These are phyloP conservation scores for Leccinum imitatum DNA, from an alignment of 768 basidiomycete species.

Conservation along the genomic window DNA sequence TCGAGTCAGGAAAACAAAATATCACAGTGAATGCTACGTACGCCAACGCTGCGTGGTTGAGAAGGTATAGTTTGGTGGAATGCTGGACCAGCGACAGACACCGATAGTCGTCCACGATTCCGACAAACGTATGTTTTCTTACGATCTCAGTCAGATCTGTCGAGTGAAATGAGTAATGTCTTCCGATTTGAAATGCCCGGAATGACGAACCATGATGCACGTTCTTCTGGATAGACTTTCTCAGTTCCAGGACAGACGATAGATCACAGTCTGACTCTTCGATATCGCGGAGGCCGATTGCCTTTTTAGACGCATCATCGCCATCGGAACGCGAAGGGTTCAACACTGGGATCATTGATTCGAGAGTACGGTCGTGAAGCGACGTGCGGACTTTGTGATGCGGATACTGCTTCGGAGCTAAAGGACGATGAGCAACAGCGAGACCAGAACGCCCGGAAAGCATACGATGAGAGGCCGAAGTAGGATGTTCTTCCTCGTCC, in stretches of 20 bases:
- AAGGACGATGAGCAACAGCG: constrained; percentile 6
- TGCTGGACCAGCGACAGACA: constrained; percentile 85
- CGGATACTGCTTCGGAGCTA: constrained; percentile 49
- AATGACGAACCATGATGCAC: constrained; percentile 65
- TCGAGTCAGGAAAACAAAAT: neutral
- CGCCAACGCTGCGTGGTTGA: constrained; percentile 85
- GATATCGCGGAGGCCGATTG: constrained; percentile 49
- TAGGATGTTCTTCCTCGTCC: constrained; percentile 32
- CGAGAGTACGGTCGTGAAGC: constrained; percentile 81
- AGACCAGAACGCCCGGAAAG: neutral
- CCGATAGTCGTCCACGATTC: constrained; percentile 75
- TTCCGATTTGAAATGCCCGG: neutral
- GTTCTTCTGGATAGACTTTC: constrained; percentile 55
- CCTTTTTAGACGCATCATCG: constrained; percentile 17
- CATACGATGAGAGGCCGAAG: constrained; percentile 28
- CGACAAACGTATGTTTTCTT: constrained; percentile 87
- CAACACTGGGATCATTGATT: constrained; percentile 85
- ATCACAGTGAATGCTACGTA: constrained; percentile 40
- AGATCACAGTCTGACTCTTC: constrained; percentile 75
- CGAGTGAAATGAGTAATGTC: neutral
- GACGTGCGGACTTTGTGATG: constrained; percentile 95
- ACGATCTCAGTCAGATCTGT: constrained; percentile 82
- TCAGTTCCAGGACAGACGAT: constrained; percentile 68
- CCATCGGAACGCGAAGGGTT: constrained; percentile 49
- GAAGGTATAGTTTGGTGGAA: constrained; percentile 83